phyloP scores from a whole-genome alignment of 345 rosid species.

The Linum tenue region DNA sequence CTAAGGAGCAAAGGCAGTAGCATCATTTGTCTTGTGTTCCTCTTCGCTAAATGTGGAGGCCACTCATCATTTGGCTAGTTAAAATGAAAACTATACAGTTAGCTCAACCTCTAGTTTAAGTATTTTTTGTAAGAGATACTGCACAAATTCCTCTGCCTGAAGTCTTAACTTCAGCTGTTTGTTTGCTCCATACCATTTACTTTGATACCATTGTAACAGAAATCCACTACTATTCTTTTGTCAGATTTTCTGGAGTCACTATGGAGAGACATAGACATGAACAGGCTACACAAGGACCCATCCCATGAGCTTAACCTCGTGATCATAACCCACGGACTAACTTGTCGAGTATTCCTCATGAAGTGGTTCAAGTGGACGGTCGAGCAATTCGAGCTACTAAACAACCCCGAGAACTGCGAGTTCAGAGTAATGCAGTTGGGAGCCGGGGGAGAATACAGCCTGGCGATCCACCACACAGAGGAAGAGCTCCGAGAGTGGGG shows the following conservation, averaged over 20 bases:
- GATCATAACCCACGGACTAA: conserved; percentile 71
- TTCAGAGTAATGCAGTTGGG: conserved; percentile 75
- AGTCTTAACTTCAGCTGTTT: no score
- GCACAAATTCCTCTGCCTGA: no score
- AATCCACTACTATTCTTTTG: background rate
- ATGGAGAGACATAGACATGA: conserved; percentile 92
- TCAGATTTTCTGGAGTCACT: conserved; percentile 87
- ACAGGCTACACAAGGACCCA: conserved; percentile 55
- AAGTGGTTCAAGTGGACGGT: conserved; percentile 99
- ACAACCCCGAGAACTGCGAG: conserved; percentile 70
- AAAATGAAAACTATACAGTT: no score
- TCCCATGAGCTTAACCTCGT: conserved; percentile 68
- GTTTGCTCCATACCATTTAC: no score
- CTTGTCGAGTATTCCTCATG: conserved; percentile 85
- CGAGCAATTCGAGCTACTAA: conserved; percentile 71
- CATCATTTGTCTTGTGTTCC: background rate
- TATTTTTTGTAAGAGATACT: no score
- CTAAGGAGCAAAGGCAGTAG: background rate
- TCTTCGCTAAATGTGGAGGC: background rate
- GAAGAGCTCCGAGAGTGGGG: conserved; percentile 79
- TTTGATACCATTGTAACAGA: background rate
- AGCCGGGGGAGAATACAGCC: conserved; percentile 73
- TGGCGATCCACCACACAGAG: conserved; percentile 70
- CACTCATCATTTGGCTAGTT: no score
- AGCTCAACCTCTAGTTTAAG: no score